Evolutionary conservation across 352 stramenopile genomes (phyloP).

Genomic region (Nothophytophthora sp.): DNA sequence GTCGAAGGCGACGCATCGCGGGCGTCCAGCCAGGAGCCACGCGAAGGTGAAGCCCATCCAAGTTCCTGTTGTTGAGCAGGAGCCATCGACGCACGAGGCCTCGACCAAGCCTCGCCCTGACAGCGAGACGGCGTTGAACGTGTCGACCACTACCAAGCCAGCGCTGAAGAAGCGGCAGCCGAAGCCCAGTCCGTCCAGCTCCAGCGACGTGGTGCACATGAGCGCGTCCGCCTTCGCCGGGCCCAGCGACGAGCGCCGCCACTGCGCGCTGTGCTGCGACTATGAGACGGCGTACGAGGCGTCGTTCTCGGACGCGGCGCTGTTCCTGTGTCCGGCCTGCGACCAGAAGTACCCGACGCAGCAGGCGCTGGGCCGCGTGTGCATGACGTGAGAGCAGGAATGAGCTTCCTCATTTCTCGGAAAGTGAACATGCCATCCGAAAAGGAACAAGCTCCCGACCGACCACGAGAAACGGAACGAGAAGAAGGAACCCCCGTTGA

Average conservation of each 20-base stretch:
- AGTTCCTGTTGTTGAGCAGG: no score
- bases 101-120: no score
- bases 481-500: conserved; percentile 14
- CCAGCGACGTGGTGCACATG: conserved; percentile 60
- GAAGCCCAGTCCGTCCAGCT: conserved; percentile 68
- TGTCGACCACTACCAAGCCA: conserved; percentile 12
- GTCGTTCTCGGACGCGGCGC: conserved; percentile 37
- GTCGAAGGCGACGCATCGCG: conserved; percentile 8
- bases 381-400: no score
- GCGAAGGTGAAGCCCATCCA: no score
- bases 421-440: no score
- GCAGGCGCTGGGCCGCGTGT: conserved; percentile 67
- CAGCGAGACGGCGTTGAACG: no score
- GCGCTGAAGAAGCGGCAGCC: conserved; percentile 8
- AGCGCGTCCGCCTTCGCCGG: conserved; percentile 37
- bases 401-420: no score
- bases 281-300: no score
- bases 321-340: conserved; percentile 78
- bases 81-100: conserved; percentile 25
- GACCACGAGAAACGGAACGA: no score
- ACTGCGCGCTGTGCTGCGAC: conserved; percentile 75
- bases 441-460: no score
- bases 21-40: conserved; percentile 26
- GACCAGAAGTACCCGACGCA: conserved; percentile 87
- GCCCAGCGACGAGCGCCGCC: conserved; percentile 41